Conservation (phyloP, 2,329 filamentous ascomycete genomes). For the Aspergillus ochraceoroseus region DNA sequence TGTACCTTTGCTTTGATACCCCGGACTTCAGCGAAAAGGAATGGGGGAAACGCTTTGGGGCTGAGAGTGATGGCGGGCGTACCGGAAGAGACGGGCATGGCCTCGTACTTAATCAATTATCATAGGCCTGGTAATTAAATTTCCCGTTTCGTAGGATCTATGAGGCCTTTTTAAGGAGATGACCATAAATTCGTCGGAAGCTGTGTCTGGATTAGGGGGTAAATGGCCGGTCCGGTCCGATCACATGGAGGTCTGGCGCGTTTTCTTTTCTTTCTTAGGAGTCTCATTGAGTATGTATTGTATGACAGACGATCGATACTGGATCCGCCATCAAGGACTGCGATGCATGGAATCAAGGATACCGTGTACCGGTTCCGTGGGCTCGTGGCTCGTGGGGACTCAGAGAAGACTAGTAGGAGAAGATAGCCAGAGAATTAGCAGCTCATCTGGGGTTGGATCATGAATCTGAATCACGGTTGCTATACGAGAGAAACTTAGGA, state of each 20-base stretch:
- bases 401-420: too few species aligned
- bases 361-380: not conserved
- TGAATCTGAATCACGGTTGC: not conserved
- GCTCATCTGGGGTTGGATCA: too few species aligned
- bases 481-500: not conserved
- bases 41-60: too few species aligned
- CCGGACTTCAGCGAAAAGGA: too few species aligned
- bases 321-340: not conserved
- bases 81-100: too few species aligned
- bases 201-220: not conserved
- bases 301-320: not conserved
- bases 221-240: too few species aligned
- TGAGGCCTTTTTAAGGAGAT: not conserved
- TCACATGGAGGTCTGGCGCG: too few species aligned
- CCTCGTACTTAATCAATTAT: not conserved
- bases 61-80: too few species aligned
- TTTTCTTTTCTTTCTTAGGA: too few species aligned
- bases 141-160: not conserved
- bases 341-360: conserved; percentile 1
- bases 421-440: too few species aligned
- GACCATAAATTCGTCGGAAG: not conserved
- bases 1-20: too few species aligned
- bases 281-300: too few species aligned
- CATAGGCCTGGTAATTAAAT: not conserved
- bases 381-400: conserved; percentile 4